A percentile compares a stretch with the other conserved stretches of the same genome.
phyloP scores from a whole-genome alignment of 345 rosid species.

The Microcos paniculata region DNA sequence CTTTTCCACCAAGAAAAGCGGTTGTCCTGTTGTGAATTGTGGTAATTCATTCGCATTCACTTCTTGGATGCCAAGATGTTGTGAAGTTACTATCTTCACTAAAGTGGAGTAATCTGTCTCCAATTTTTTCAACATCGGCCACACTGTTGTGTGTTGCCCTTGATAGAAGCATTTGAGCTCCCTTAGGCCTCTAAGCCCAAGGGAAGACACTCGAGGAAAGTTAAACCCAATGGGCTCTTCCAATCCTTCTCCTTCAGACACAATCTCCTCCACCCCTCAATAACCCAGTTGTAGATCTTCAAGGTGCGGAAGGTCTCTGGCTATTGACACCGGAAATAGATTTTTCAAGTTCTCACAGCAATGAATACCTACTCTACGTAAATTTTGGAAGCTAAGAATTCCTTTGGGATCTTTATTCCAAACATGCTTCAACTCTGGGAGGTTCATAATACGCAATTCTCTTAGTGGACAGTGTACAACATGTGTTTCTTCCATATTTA shows the following conservation, averaged over 20 bases:
- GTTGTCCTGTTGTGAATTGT: neutral
- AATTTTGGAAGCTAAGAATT: neutral
- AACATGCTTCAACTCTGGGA: neutral
- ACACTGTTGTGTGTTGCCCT: too few relatives aligned
- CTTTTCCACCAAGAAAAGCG: too few relatives aligned
- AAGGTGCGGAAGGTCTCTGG: too few relatives aligned
- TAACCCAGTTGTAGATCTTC: too few relatives aligned
- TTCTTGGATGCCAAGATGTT: neutral
- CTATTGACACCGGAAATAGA: too few relatives aligned
- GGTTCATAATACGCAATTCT: neutral
- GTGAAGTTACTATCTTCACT: neutral
- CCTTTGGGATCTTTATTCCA: neutral
- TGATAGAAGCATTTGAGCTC: constrained; percentile 17
- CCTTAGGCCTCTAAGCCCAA: neutral
- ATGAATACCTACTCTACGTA: neutral
- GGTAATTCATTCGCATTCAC: neutral
- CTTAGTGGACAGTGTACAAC: neutral
- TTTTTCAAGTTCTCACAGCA: neutral
- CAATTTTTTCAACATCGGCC: constrained; percentile 13
- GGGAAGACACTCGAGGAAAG: constrained; percentile 7
- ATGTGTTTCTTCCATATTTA: neutral
- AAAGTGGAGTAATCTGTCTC: neutral
- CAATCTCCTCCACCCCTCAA: too few relatives aligned
- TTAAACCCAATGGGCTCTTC: neutral
- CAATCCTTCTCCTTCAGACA: constrained; percentile 4